Base-by-base conservation (phyloP, 345 rosid species). In the Eucalyptus fibrosa region DNA sequence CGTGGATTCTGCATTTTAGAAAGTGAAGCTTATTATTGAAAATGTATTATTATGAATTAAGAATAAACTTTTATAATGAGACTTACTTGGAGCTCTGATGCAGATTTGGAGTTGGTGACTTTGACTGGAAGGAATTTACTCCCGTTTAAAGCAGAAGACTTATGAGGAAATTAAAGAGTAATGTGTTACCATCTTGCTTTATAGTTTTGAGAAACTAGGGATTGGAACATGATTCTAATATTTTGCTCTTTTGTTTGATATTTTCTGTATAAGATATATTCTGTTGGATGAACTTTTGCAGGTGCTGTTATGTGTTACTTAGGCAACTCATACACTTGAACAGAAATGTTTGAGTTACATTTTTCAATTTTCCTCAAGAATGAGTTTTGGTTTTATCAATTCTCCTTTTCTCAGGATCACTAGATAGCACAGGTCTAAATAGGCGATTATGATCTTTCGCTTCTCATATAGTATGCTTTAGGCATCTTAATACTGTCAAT, bases 51-150 rank as follows among this genome's bases (percentile, higher is more conserved):
- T 40, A 23, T 37, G 30, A 44, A 17, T 40, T 77, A 37, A 77
- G 85, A 77, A 40, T 77, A 77, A 65, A 77, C 30, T 23, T 72
- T 40, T 77, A 12, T 21, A 55, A 53, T 88, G 28, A 45, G 88
- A 65, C 82, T 87, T 88, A 86, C 85, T 47, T 81, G 83, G 85
- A 44, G 47, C 87, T 88, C 82, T 82, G 17, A 88, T 93, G 82
- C 94, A 98, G 99, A 93, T 97, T 95, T 92, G 99, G 99, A 82
- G 93, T 95, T 23, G 99, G 99, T 86, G 95, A 97, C 11, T 96
- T 90, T 83, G 99, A 98, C 90, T 98, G 98, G 97, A 97, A 93
- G 94, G 99, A 97, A 93, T 97, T 97, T 90, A 90, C 92, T 56
- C 86, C 87, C 99, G 99, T 91, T 91, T 98, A 87, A 98, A 98